Percentiles rank a stretch among this genome's conserved stretches.
phyloP scores from a whole-genome alignment of 768 basidiomycete species.

The Rhizopogon salebrosus region DNA sequence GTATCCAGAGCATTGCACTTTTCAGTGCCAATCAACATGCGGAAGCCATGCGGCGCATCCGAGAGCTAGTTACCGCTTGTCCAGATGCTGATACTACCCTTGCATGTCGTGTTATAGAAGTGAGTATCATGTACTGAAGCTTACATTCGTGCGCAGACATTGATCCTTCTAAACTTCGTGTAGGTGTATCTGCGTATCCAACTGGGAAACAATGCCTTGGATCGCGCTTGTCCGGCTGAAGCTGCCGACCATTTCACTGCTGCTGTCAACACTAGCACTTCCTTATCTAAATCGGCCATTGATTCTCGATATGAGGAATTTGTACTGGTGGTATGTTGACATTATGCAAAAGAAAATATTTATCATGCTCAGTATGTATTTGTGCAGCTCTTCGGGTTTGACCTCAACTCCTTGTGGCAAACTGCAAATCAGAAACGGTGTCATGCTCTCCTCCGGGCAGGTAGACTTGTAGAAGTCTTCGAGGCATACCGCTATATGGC shows the following conservation, averaged over 20 bases:
- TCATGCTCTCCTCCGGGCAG: too few species aligned
- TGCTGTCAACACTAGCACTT: background rate
- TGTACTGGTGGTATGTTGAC: background rate
- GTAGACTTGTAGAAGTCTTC: too few species aligned
- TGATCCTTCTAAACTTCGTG: background rate
- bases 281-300: background rate
- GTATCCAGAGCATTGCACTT: background rate
- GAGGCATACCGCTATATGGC: too few species aligned
- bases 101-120: background rate
- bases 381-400: background rate
- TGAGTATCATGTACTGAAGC: background rate
- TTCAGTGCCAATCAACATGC: background rate
- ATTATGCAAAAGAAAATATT: background rate
- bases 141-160: background rate
- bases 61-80: background rate
- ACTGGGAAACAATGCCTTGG: background rate
- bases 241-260: background rate
- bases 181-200: background rate
- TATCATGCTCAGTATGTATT: background rate
- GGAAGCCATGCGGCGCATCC: background rate
- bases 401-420: background rate
- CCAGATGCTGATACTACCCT: too few species aligned
- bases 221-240: background rate
- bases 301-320: background rate
- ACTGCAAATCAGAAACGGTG: too few species aligned